These are phyloP conservation scores for Oryza rufipogon DNA, from an alignment of 176 grass and related monocot species.

Conservation along the genomic window DNA sequence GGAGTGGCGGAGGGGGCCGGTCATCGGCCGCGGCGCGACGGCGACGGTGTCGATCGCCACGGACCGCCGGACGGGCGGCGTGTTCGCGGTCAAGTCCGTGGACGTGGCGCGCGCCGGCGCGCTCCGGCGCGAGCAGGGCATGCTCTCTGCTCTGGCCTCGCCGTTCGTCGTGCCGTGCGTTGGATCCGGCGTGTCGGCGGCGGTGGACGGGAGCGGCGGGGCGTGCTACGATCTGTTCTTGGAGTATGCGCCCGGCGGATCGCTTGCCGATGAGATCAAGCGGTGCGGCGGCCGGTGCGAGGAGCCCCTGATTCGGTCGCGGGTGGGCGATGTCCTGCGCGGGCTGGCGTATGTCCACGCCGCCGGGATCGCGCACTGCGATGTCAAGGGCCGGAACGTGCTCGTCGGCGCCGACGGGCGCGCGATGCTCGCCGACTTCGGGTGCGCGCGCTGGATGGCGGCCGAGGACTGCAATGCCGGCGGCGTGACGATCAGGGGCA, in stretches of 20 bases:
- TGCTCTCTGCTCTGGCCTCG: slow-evolving; percentile 38
- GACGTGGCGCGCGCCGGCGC: slow-evolving; percentile 14
- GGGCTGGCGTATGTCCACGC: slow-evolving; percentile 47
- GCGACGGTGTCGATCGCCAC: slow-evolving; percentile 52
- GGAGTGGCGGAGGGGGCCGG: slow-evolving; percentile 42
- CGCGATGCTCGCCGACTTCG: slow-evolving; percentile 59
- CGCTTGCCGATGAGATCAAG: slow-evolving; percentile 51
- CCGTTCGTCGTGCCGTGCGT: slow-evolving; percentile 43
- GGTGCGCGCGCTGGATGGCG: slow-evolving; percentile 36
- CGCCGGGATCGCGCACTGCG: slow-evolving; percentile 48
- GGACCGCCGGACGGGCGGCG: slow-evolving; percentile 1
- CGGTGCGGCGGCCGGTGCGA: slow-evolving; percentile 21
- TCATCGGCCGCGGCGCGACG: slow-evolving; percentile 49
- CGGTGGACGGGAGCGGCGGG: neutral
- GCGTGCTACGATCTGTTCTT: slow-evolving; percentile 38
- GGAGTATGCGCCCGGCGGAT: slow-evolving; percentile 53
- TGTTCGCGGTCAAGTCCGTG: slow-evolving; percentile 59
- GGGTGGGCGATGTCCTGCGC: slow-evolving; percentile 33
- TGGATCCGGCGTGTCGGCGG: slow-evolving; percentile 25
- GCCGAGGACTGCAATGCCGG: neutral
- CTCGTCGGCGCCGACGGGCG: slow-evolving; percentile 44
- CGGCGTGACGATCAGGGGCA: slow-evolving; percentile 15
- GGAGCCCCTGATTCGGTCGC: slow-evolving; percentile 38
- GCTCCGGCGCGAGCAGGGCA: slow-evolving; percentile 38
- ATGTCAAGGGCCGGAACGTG: slow-evolving; percentile 54